Conservation (phyloP, 352 stramenopile species). For the Phytopythium litorale region DNA sequence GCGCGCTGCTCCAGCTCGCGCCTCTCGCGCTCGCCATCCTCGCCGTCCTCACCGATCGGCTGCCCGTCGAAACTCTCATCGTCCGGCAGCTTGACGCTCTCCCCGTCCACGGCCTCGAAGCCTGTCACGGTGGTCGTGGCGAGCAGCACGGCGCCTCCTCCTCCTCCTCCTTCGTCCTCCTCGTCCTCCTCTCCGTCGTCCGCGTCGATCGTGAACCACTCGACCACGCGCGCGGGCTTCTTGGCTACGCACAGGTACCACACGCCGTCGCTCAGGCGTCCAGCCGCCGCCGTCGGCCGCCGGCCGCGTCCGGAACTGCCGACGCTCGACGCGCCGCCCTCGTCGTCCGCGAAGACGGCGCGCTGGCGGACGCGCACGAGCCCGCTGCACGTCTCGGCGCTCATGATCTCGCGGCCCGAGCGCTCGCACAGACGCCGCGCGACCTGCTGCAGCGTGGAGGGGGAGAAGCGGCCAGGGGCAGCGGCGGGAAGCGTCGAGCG, state of each 20-base stretch:
- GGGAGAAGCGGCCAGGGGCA: neutral
- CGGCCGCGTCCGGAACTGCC: neutral
- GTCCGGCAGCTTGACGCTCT: constrained; percentile 21
- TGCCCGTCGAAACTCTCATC: constrained; percentile 7
- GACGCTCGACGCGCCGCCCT: constrained; percentile 6
- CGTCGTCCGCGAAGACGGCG: constrained; percentile 16
- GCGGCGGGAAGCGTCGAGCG: neutral
- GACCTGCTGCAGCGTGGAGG: neutral
- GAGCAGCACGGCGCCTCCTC: constrained; percentile 21
- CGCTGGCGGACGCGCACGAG: constrained; percentile 43
- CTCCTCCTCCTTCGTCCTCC: constrained; percentile 10
- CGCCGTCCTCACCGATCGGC: constrained; percentile 8
- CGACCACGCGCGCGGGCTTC: constrained; percentile 15
- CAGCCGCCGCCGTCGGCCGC: constrained; percentile 12
- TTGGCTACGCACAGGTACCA: constrained; percentile 46
- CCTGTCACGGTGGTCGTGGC: constrained; percentile 29
- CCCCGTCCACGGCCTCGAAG: constrained; percentile 38
- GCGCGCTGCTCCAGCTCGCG: constrained; percentile 30
- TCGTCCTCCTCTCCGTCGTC: constrained; percentile 28
- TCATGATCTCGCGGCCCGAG: neutral
- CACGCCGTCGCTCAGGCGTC: constrained; percentile 28
- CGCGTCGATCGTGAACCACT: constrained; percentile 39
- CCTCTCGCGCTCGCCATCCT: constrained; percentile 16
- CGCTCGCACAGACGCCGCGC: neutral
- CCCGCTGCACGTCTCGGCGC: constrained; percentile 18